A percentile compares a stretch with the other conserved stretches of the same genome.
Evolutionary conservation across 768 basidiomycete genomes (phyloP).

Genomic region (Erythrobasidium yunnanense): DNA sequence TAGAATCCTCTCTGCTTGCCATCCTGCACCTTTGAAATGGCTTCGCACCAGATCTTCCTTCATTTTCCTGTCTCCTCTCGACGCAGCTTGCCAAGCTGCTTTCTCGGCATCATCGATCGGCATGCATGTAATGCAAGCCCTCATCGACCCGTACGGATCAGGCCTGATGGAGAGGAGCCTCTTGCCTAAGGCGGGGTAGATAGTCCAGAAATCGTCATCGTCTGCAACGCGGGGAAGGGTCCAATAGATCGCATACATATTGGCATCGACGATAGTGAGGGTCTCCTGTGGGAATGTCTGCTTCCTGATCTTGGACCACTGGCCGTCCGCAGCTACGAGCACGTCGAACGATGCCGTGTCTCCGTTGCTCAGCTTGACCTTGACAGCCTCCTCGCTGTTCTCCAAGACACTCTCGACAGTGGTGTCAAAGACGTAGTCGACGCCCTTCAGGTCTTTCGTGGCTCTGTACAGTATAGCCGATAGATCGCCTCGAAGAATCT

Average conservation of each 20-base stretch:
- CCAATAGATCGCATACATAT: conserved; percentile 29
- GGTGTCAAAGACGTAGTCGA: conserved; percentile 31
- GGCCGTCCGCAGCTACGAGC: conserved; percentile 37
- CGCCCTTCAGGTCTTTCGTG: conserved; percentile 28
- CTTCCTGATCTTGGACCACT: conserved; percentile 30
- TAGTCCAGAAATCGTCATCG: conserved; percentile 30
- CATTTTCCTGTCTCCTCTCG: conserved; percentile 18
- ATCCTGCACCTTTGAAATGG: conserved; percentile 28
- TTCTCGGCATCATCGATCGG: conserved; percentile 4
- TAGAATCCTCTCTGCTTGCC: conserved; percentile 32
- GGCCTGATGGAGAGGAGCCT: conserved; percentile 22
- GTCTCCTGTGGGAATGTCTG: conserved; percentile 24
- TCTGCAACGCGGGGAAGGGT: conserved; percentile 21
- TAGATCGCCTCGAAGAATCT: conserved; percentile 39
- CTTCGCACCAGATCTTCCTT: conserved; percentile 14
- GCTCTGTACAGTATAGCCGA: conserved; percentile 34
- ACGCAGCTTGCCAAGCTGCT: conserved; percentile 13
- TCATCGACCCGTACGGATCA: conserved; percentile 26
- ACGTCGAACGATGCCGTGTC: conserved; percentile 32
- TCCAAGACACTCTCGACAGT: conserved; percentile 30
- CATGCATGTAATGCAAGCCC: conserved; percentile 25
- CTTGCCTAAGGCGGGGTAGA: conserved; percentile 3
- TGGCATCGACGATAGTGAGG: conserved; percentile 10
- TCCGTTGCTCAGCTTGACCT: conserved; percentile 35
- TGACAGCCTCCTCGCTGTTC: conserved; percentile 29